Evolutionary conservation across 768 basidiomycete species (phyloP), one percentile per base, ranked within the genome.

Genomic region (Lactifluus piperatus): DNA sequence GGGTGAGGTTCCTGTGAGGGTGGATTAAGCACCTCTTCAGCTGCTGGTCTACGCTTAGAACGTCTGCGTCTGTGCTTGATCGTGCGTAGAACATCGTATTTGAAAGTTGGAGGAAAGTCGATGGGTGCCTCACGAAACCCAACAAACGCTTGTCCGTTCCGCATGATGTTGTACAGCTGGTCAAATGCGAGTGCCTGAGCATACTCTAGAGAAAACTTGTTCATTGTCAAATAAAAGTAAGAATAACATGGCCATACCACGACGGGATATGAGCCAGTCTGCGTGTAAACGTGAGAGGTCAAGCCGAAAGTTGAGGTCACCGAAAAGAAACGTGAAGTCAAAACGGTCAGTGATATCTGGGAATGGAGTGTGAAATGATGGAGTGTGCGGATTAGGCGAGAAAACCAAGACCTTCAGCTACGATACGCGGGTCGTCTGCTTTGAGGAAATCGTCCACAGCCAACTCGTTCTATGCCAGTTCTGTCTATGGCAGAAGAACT

Each of bases 41-140:
- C 48, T 72, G 71, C n/a, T 11, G 46, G 43, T 47, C 29, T 20
- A 8, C 71, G 70, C 59, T 71, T 76, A 9, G 73, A 72, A 36
- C 27, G 75, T 74, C 67, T 77, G 79, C 51, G 75, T 66, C 64
- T 58, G 60, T 75, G 77, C 70, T 82, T 86, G 20, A 78, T 68
- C 2, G 79, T 78, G 26, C 80, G 79, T 54, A 82, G 71, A 7
- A 94, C 87, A 65, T 94, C 86, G 67, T 92, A 93, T 67, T 97
- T 97, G 79, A 94, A 97, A 0, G 94, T 97, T 0, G 94, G 94
- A 5, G 91, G 83, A 63, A 97, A 97, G 65, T 85, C 69, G 60
- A 97, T 97, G 0, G 76, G 72, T 0, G 79, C 91, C 70, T 97
- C 94, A 8, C 74, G 66, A 67, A 97, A 97, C 8, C 91, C 92